Evolutionary conservation across 345 rosid genomes (phyloP), one percentile per base, ranked within the genome.

Genomic region (Bruguiera gymnorhiza): DNA sequence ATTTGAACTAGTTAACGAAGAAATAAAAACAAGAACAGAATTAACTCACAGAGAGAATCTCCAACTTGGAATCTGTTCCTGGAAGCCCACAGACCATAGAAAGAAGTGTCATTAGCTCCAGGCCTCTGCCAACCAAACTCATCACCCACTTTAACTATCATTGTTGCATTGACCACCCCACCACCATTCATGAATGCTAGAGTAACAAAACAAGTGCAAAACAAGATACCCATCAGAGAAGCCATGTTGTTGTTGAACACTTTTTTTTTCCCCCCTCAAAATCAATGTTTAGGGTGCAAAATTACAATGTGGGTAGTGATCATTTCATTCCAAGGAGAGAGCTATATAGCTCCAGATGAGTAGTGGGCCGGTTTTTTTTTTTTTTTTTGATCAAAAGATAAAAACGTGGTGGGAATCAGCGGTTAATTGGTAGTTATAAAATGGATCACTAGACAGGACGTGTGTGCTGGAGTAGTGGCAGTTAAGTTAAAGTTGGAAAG

Each of bases 81-180:
- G 20, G 75, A 63, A 48, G 96, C 96, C 97, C 96, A 92, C 29
- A 73, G 81, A 73, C 29, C 73, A 59, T 92, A 92, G 34, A 83
- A 24, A 1, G 73, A 56, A 31, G 90, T 56, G 67, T 75, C 78
- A 66, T 84, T 84, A 5, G 20, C 74, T 36, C 62, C 66, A 11
- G 96, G 96, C 36, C 81, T 80, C 23, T 75, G 83, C 97, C 97
- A 92, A 2, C 93, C 90, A 8, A 80, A 78, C 0, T 63, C 81
- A 48, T 75, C 90, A 7, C 97, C 92, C 8, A 92, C 97, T 67
- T 77, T 78, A 80, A 92, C 83, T 27, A 73, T 60, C 46, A 70
- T 88, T 16, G 63, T 70, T 56, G 84, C 90, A 55, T 69, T 80
- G 31, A 67, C 80, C 51, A 62, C 80, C 46, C 62, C 43, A 54